Evolutionary conservation across 768 basidiomycete species (phyloP).

Genomic region (Panellus pusillus): DNA sequence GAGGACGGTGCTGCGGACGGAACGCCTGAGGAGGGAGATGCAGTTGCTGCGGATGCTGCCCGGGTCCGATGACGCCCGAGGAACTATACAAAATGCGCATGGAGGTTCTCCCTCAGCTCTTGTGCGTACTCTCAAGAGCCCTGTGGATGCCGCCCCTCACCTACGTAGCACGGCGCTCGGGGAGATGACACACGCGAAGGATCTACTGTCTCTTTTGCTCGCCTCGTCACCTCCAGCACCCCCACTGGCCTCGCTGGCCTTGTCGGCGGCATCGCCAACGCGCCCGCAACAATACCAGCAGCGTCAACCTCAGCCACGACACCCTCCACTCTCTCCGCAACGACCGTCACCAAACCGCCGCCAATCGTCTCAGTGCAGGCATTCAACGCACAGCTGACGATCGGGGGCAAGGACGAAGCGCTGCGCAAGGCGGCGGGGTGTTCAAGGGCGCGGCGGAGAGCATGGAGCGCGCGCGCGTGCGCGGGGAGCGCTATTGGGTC

Average conservation of each 20-base stretch:
- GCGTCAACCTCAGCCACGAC: conserved; percentile 10
- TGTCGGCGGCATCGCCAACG: conserved; percentile 3
- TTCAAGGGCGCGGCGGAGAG: conserved; percentile 70
- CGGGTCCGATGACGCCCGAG: conserved; percentile 66
- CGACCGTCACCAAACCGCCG: conserved; percentile 65
- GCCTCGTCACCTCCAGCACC: conserved; percentile 35
- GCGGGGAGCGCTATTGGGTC: conserved; percentile 77
- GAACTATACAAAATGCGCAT: conserved; percentile 73
- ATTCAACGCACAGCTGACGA: conserved; percentile 68
- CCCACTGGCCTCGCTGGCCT: conserved; percentile 19
- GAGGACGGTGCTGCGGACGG: conserved; percentile 29
- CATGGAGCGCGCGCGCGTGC: conserved; percentile 61
- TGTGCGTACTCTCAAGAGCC: conserved; percentile 48
- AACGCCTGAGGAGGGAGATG: conserved; percentile 29
- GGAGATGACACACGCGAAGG: conserved; percentile 77
- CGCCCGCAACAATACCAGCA: conserved; percentile 15
- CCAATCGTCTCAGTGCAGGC: conserved; percentile 65
- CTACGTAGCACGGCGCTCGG: conserved; percentile 64
- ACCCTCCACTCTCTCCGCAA: conserved; percentile 51
- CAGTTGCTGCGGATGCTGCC: conserved; percentile 24
- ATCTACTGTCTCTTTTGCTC: conserved; percentile 63
- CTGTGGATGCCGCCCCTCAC: background rate
- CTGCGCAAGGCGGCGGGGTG: conserved; percentile 69
- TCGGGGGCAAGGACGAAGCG: conserved; percentile 81
- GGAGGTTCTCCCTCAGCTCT: conserved; percentile 69